These are phyloP conservation scores for Gentiana straminea DNA, from an alignment of 257 asterid species.

Conservation along the genomic window DNA sequence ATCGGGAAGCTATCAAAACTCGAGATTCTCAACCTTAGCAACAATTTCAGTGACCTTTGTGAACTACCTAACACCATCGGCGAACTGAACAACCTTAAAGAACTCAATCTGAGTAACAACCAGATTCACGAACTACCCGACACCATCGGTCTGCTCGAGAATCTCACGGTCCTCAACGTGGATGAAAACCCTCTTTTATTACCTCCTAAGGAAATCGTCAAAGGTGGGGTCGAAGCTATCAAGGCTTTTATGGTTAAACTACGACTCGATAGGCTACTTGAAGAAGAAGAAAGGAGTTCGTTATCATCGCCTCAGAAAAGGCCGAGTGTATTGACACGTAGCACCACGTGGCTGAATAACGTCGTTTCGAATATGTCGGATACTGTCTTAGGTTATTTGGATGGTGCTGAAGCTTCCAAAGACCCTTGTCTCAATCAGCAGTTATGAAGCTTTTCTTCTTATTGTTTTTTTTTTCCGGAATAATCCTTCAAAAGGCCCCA, in stretches of 20 bases:
- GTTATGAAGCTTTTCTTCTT: conserved; percentile 24
- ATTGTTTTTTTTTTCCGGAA: no score
- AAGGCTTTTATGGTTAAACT: conserved; percentile 55
- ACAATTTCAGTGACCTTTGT: conserved; percentile 74
- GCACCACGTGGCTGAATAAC: conserved; percentile 65
- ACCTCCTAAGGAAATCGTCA: conserved; percentile 69
- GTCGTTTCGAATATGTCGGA: conserved; percentile 43
- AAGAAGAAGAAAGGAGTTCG: conserved; percentile 33
- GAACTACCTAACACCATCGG: conserved; percentile 66
- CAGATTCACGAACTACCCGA: conserved; percentile 78
- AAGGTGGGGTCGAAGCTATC: conserved; percentile 57
- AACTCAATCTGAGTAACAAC: conserved; percentile 86
- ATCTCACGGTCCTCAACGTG: conserved; percentile 44
- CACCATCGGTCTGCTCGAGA: conserved; percentile 51
- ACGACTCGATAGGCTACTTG: conserved; percentile 45
- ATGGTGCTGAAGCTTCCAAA: conserved; percentile 25
- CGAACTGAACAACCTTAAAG: conserved; percentile 63
- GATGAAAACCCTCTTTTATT: conserved; percentile 73
- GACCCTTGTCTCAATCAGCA: conserved; percentile 63
- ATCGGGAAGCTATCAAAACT: conserved; percentile 56
- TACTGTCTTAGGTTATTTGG: conserved; percentile 49
- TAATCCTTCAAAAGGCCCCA: no score
- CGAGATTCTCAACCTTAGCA: conserved; percentile 61
- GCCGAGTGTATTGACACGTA: conserved; percentile 36
- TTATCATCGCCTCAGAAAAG: conserved; percentile 23